Evolutionary conservation across 306 rosid genomes (phyloP), one percentile per base, ranked within the genome.

Genomic region (Prunus davidiana): DNA sequence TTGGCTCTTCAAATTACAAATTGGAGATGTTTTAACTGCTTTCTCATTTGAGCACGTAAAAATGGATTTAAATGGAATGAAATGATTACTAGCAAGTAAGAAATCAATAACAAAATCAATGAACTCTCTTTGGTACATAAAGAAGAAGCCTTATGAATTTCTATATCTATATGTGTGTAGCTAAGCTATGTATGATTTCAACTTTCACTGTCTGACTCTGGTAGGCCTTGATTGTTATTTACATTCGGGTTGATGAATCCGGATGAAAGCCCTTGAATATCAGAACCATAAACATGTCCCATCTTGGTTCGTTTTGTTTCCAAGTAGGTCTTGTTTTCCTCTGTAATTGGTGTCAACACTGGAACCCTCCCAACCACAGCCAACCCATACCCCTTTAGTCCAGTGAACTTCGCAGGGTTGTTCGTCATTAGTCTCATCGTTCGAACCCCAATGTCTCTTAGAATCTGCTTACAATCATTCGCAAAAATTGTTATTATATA

Each of bases 231-330:
- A 1, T 72, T 78, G 1, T 71, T 77, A 82, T 81, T 75, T 51
- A 76, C 80, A 85, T 54, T 67, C 56, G 87, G 82, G 63, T 84
- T 54, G 68, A 52, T 50, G 81, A 85, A 78, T 67, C 65, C 80
- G 57, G 82, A 71, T 38, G 87, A 69, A 46, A 86, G 83, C 24
- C 85, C 88, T 46, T 73, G 82, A 41, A 92, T 73, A 82, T 93
- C 94, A 69, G 98, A 93, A 3, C 94, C 96, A 78, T 88, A 93
- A 52, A 93, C 71, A 74, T 93, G 98, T n/a, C 96, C 97, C 97
- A 93, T 91, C 72, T 87, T 91, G 58, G 90, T 91, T 50, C 98
- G 78, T 80, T 93, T 91, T 9, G 97, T 86, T 84, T 93, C 93
- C 86, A 93, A 58, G 55, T 93, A 91, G 38, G 41, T 80, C 81